phyloP scores from a whole-genome alignment of 352 stramenopile genomes.

The Phytophthora sojae region DNA sequence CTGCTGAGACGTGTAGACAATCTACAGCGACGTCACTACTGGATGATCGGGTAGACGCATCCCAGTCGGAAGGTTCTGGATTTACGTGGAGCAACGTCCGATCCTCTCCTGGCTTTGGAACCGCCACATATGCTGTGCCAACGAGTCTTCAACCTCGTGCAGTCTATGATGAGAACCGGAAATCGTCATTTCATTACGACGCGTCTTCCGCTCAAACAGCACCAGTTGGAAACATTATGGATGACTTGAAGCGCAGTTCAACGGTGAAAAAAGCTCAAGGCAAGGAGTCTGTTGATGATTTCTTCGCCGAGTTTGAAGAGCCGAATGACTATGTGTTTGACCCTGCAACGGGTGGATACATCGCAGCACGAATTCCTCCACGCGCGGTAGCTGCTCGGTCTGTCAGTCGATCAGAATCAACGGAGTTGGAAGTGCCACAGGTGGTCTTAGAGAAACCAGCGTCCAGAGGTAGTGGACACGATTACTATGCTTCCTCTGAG shows the following conservation, averaged over 20 bases:
- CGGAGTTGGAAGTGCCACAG: conserved; percentile 6
- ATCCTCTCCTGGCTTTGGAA: conserved; percentile 30
- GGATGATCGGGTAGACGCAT: conserved; percentile 22
- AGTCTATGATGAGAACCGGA: conserved; percentile 14
- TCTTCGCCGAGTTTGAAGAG: conserved; percentile 80
- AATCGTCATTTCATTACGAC: conserved; percentile 16
- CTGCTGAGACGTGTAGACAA: conserved; percentile 29
- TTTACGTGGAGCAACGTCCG: conserved; percentile 57
- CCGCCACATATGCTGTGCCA: conserved; percentile 54
- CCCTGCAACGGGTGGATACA: conserved; percentile 59
- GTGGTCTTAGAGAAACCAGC: background rate
- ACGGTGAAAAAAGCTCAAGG: conserved; percentile 14
- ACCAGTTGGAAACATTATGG: conserved; percentile 62
- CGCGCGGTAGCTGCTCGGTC: conserved; percentile 10
- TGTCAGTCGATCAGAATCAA: conserved; percentile 12
- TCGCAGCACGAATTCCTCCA: conserved; percentile 36
- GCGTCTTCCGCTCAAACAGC: conserved; percentile 8
- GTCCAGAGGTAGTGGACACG: background rate
- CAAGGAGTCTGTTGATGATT: conserved; percentile 66
- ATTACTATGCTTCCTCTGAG: conserved; percentile 5
- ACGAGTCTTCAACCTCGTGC: conserved; percentile 37
- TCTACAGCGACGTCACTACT: conserved; percentile 33
- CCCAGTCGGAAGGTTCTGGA: conserved; percentile 14
- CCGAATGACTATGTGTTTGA: conserved; percentile 86
- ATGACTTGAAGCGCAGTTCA: conserved; percentile 52